Conservation (phyloP, 345 rosid species). For the Sisymbrium irio region DNA sequence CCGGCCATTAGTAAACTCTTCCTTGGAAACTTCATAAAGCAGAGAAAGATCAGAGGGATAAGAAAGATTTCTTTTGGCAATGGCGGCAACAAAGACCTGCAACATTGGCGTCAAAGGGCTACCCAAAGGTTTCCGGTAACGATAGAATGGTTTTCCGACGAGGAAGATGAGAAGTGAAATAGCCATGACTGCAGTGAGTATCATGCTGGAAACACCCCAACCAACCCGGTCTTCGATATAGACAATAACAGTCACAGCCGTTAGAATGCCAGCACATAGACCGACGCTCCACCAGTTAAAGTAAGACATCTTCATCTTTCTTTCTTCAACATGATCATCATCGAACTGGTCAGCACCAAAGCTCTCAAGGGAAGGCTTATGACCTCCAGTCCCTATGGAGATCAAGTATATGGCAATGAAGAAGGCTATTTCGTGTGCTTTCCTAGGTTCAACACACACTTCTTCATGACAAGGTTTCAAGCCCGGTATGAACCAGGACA, state of each 20-base stretch:
- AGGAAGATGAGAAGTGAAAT: conserved; percentile 59
- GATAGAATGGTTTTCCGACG: conserved; percentile 63
- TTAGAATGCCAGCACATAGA: conserved; percentile 70
- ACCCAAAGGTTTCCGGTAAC: conserved; percentile 61
- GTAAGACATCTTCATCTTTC: conserved; percentile 79
- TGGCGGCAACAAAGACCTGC: conserved; percentile 77
- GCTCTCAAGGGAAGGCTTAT: conserved; percentile 91
- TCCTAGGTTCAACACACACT: conserved; percentile 54
- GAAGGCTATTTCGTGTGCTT: conserved; percentile 63
- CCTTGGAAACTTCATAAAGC: conserved; percentile 48
- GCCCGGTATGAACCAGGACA: conserved; percentile 68
- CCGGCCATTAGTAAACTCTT: conserved; percentile 43
- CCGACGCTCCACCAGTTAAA: conserved; percentile 94
- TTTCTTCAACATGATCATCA: conserved; percentile 64
- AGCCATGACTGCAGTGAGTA: conserved; percentile 58
- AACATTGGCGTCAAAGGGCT: conserved; percentile 85
- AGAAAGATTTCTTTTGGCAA: conserved; percentile 62
- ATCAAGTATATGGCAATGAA: conserved; percentile 77
- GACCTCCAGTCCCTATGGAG: conserved; percentile 93
- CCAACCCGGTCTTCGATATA: conserved; percentile 74
- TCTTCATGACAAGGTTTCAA: conserved; percentile 60
- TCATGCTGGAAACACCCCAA: conserved; percentile 76
- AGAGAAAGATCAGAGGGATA: conserved; percentile 51
- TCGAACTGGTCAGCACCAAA: conserved; percentile 98
- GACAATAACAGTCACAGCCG: conserved; percentile 68